A percentile compares a stretch with the other conserved stretches of the same genome.
These are phyloP conservation scores for Biancaea sappan DNA, from an alignment of 306 rosid species.

Conservation along the genomic window DNA sequence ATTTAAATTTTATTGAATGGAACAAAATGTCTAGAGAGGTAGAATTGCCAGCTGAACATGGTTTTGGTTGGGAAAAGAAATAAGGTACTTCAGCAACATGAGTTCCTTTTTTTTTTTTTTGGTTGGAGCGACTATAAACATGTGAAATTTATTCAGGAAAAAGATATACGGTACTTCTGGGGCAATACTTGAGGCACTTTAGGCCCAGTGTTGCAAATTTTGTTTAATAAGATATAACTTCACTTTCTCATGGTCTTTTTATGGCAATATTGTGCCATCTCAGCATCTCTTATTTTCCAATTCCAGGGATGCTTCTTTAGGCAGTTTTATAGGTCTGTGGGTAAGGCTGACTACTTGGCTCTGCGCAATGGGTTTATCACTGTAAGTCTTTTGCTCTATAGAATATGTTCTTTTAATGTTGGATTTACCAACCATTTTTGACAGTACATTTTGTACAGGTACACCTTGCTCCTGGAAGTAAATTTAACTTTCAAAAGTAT, in stretches of 20 bases:
- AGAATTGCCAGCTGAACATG: background rate
- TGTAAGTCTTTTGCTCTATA: conserved; percentile 55
- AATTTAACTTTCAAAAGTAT: conserved; percentile 93
- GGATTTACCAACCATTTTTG: conserved; percentile 27
- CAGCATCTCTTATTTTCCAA: conserved; percentile 8
- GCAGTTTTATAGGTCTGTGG: conserved; percentile 88
- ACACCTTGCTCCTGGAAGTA: conserved; percentile 86
- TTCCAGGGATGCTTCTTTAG: conserved; percentile 89
- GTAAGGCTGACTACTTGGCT: conserved; percentile 80
- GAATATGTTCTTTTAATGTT: conserved; percentile 10
- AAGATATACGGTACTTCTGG: background rate
- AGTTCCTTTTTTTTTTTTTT: background rate
- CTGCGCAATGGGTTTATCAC: conserved; percentile 91
- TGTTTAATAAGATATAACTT: background rate
- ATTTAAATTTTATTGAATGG: conserved; percentile 1
- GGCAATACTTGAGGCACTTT: background rate
- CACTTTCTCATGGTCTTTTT: conserved; percentile 1
- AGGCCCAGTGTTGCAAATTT: background rate
- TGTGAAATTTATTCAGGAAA: background rate
- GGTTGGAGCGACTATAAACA: background rate
- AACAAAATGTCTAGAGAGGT: background rate
- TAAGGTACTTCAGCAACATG: background rate
- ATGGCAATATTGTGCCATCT: background rate
- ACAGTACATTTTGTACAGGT: conserved; percentile 53
- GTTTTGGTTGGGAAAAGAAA: background rate